These are phyloP conservation scores for Ceratocystiopsis sp. DNA, from an alignment of 2,329 filamentous ascomycete species.

Conservation along the genomic window DNA sequence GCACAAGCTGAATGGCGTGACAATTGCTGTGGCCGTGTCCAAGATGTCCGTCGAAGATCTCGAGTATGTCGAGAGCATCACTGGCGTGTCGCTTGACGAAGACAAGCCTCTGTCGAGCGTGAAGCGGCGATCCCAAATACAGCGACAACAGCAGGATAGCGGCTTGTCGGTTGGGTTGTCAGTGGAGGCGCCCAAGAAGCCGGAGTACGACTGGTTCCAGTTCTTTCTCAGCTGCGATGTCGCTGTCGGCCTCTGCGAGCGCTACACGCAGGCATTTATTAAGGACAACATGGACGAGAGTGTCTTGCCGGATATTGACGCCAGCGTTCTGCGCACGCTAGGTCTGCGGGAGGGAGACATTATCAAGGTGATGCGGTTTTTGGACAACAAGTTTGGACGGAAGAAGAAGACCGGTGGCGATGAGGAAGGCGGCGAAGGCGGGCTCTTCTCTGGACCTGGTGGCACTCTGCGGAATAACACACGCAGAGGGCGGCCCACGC, in stretches of 20 bases:
- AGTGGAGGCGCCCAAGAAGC: constrained; percentile 40
- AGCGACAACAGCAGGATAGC: constrained; percentile 9
- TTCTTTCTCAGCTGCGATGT: constrained; percentile 93
- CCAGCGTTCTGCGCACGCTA: constrained; percentile 64
- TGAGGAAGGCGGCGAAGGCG: constrained; percentile 42
- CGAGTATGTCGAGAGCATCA: constrained; percentile 78
- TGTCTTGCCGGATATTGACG: constrained; percentile 75
- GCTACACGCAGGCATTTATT: constrained; percentile 77
- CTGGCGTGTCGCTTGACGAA: constrained; percentile 82
- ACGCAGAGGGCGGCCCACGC: constrained; percentile 73
- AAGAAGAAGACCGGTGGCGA: constrained; percentile 38
- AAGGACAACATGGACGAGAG: constrained; percentile 94
- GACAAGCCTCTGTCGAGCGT: constrained; percentile 87
- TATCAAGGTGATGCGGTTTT: constrained; percentile 76
- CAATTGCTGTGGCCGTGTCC: constrained; percentile 84
- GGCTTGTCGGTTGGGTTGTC: constrained; percentile 37
- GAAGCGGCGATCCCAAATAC: constrained; percentile 24
- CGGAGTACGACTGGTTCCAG: constrained; percentile 96
- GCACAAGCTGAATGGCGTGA: constrained; percentile 94
- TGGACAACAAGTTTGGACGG: constrained; percentile 68
- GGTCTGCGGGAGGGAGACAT: constrained; percentile 96
- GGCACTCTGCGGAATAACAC: constrained; percentile 88
- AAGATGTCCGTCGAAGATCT: constrained; percentile 96
- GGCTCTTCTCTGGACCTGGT: constrained; percentile 86
- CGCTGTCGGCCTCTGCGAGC: constrained; percentile 79